Evolutionary conservation across 2,329 filamentous ascomycete species (phyloP).

Genomic region (Cordyceps cicadae): DNA sequence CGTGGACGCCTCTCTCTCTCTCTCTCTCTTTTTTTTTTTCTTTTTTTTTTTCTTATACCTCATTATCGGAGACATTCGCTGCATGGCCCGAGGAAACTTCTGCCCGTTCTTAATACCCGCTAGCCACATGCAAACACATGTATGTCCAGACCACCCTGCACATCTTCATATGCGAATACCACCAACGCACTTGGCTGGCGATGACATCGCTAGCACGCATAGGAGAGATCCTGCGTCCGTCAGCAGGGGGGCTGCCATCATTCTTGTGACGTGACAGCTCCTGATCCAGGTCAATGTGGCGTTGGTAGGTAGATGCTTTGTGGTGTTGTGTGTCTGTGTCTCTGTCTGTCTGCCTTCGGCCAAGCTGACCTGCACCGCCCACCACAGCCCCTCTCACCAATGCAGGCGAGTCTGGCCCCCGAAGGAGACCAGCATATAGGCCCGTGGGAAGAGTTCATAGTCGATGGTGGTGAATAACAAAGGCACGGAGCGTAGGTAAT

Average conservation of each 20-base stretch:
- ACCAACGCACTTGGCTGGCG: background rate
- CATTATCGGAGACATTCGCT: background rate
- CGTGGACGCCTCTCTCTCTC: background rate
- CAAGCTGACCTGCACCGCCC: background rate
- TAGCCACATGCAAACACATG: background rate
- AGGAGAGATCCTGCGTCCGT: background rate
- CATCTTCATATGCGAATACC: background rate
- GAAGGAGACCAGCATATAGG: background rate
- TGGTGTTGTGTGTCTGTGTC: no score
- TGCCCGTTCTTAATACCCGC: conserved; percentile 2
- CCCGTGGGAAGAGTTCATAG: background rate
- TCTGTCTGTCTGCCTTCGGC: background rate
- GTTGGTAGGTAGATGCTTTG: background rate
- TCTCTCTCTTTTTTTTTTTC: no score
- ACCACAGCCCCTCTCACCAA: background rate
- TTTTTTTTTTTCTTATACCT: no score
- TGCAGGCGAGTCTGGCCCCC: background rate
- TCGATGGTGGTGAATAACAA: background rate
- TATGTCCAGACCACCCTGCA: background rate
- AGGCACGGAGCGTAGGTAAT: background rate
- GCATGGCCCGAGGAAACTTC: background rate
- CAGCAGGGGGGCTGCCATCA: background rate
- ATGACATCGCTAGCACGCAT: background rate
- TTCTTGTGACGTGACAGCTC: background rate
- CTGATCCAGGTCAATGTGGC: background rate